Evolutionary conservation across 345 rosid species (phyloP).

Genomic region (Populus simonii): DNA sequence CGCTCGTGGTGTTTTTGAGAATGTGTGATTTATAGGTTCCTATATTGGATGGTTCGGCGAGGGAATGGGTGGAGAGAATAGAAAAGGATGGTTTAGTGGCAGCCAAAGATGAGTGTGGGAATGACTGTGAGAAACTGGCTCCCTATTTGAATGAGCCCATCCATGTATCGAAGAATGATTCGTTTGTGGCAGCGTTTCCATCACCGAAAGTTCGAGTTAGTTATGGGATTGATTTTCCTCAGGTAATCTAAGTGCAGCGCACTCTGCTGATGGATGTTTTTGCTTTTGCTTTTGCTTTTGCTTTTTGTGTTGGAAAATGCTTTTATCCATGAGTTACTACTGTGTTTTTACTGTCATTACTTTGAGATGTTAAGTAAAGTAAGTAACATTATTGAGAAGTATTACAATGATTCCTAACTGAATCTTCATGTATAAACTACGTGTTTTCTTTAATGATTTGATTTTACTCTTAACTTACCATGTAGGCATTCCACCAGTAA

Average conservation of each 20-base stretch:
- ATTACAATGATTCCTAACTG: too few species aligned
- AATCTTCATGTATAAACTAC: too few species aligned
- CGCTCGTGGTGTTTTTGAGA: not conserved
- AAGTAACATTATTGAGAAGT: too few species aligned
- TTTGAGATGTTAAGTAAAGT: too few species aligned
- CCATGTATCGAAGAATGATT: conserved; percentile 54
- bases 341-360: too few species aligned
- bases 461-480: too few species aligned
- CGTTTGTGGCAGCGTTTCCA: conserved; percentile 67
- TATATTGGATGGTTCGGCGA: conserved; percentile 83
- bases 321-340: too few species aligned
- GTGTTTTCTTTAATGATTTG: too few species aligned
- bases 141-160: conserved; percentile 58
- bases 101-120: conserved; percentile 51
- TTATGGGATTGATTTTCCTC: conserved; percentile 78
- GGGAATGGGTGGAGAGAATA: conserved; percentile 66
- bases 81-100: conserved; percentile 51
- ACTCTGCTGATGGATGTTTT: not conserved
- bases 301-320: not conserved
- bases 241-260: conserved; percentile 34
- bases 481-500: too few species aligned
- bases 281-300: not conserved
- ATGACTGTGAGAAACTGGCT: conserved; percentile 50
- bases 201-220: conserved; percentile 53
- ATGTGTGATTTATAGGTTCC: conserved; percentile 51